Evolutionary conservation across 1,284 basidiomycete genomes (phyloP).

Genomic region (Moniliella sp.): DNA sequence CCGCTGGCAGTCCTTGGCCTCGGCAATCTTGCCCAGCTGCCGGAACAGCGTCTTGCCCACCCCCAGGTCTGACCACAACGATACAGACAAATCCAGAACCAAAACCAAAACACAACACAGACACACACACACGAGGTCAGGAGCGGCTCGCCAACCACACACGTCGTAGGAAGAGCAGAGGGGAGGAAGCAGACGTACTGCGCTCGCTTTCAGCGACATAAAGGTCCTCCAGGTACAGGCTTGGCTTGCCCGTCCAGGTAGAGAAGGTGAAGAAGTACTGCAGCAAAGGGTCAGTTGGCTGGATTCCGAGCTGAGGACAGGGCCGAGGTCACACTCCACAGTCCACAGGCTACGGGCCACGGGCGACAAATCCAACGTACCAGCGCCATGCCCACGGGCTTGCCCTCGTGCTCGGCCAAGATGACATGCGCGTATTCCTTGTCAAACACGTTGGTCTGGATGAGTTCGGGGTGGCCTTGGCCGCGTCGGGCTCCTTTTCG

Average conservation of each 20-base stretch:
- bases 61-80: too few relatives aligned
- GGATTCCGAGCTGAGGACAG: too few relatives aligned
- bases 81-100: too few relatives aligned
- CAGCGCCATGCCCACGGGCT: conserved; percentile 38
- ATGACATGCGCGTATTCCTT: conserved; percentile 59
- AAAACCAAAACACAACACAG: too few relatives aligned
- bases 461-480: conserved; percentile 68
- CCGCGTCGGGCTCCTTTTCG: conserved; percentile 65
- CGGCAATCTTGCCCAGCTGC: conserved; percentile 52
- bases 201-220: conserved; percentile 45
- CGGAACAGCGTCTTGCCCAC: neutral
- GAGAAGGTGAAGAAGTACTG: conserved; percentile 81
- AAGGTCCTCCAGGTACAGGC: conserved; percentile 62
- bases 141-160: too few relatives aligned
- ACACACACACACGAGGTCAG: too few relatives aligned
- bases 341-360: too few relatives aligned
- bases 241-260: conserved; percentile 60
- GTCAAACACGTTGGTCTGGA: conserved; percentile 59
- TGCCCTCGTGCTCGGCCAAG: conserved; percentile 41
- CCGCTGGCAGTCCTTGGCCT: conserved; percentile 58
- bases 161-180: too few relatives aligned
- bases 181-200: too few relatives aligned
- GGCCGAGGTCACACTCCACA: too few relatives aligned
- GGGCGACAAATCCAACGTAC: conserved; percentile 1
- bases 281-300: too few relatives aligned